Conservation (phyloP, 2,329 filamentous ascomycete genomes). For the Esteya vermicola region DNA sequence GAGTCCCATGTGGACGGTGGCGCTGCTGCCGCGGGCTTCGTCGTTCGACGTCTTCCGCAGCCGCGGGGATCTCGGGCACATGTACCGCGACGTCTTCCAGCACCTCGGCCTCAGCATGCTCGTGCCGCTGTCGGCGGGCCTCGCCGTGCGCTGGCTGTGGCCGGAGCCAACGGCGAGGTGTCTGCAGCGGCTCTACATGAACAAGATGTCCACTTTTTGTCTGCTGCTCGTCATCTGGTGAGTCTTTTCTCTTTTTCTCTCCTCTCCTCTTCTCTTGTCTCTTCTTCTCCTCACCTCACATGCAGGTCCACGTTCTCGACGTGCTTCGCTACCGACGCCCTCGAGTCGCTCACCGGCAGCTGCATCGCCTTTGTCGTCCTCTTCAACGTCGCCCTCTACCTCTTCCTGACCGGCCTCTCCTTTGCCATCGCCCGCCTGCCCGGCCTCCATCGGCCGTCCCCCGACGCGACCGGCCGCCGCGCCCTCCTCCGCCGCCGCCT, state of each 20-base stretch:
- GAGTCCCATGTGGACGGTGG: constrained; percentile 48
- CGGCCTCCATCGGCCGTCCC: not conserved
- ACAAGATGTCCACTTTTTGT: constrained; percentile 32
- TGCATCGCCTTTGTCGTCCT: constrained; percentile 55
- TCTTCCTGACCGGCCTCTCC: constrained; percentile 49
- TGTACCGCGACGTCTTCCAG: constrained; percentile 54
- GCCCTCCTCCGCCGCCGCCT: not conserved
- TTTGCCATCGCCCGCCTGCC: constrained; percentile 36
- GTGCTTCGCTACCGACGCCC: constrained; percentile 44
- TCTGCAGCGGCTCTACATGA: constrained; percentile 25
- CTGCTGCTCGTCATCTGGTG: constrained; percentile 33
- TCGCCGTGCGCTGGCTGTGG: constrained; percentile 37
- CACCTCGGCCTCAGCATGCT: constrained; percentile 55
- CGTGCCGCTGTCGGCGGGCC: constrained; percentile 48
- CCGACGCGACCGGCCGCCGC: too few species aligned
- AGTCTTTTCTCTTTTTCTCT: not conserved
- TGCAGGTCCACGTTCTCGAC: constrained; percentile 53
- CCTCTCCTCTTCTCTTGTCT: not conserved
- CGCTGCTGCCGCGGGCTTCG: constrained; percentile 36
- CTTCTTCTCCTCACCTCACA: not conserved
- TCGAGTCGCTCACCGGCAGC: constrained; percentile 26
- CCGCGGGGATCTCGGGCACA: constrained; percentile 36
- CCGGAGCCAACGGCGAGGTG: constrained; percentile 36
- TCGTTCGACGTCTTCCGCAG: constrained; percentile 28
- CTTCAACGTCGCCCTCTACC: constrained; percentile 49